A percentile compares a stretch with the other conserved stretches of the same genome.
Conservation (phyloP, 2,329 filamentous ascomycete genomes). For the Colletotrichum gloeosporioides region DNA sequence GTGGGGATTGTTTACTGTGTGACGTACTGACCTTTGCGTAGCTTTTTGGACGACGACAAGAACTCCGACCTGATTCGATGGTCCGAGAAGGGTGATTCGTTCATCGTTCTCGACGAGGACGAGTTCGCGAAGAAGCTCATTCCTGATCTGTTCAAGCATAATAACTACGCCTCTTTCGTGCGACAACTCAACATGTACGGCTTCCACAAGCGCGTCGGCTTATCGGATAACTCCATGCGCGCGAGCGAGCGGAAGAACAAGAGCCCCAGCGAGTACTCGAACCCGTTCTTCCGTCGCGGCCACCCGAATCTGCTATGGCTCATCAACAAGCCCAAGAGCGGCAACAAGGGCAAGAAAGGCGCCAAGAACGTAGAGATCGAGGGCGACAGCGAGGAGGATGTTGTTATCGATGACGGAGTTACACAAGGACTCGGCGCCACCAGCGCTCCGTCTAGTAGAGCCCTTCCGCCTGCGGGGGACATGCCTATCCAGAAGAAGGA, state of each 20-base stretch:
- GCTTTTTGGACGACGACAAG: conserved; percentile 91
- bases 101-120: conserved; percentile 95
- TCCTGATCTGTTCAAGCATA: conserved; percentile 98
- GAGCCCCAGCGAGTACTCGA: conserved; percentile 97
- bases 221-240: conserved; percentile 97
- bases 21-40: conserved; percentile 42
- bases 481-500: conserved; percentile 71
- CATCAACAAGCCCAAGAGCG: conserved; percentile 91
- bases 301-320: conserved; percentile 93
- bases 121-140: conserved; percentile 98
- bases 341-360: conserved; percentile 64
- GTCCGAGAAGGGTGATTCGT: conserved; percentile 96
- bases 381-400: conserved; percentile 70
- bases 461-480: conserved; percentile 48
- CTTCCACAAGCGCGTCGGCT: conserved; percentile 92
- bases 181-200: conserved; percentile 97
- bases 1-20: neutral
- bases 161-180: conserved; percentile 97
- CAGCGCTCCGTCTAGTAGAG: conserved; percentile 33
- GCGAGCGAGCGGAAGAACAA: conserved; percentile 97
- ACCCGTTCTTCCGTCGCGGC: conserved; percentile 93
- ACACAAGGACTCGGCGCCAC: conserved; percentile 22
- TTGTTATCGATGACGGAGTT: conserved; percentile 43
- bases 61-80: conserved; percentile 96
- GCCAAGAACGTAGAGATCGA: conserved; percentile 71